phyloP scores from a whole-genome alignment of 2,329 filamentous ascomycete genomes.

The Colletotrichum sp. region DNA sequence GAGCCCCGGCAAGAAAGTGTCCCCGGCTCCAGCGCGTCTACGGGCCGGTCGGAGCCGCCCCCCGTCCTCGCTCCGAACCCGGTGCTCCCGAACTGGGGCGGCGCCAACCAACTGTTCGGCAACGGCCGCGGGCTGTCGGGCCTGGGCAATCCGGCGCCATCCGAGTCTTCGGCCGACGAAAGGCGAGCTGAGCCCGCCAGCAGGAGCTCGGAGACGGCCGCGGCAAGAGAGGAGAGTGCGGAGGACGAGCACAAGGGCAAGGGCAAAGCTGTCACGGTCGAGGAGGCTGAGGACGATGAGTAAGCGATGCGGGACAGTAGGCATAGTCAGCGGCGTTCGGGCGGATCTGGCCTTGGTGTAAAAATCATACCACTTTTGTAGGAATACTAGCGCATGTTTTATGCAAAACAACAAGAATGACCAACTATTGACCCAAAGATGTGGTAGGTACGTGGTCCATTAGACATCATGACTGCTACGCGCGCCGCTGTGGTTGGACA shows the following conservation, averaged over 20 bases:
- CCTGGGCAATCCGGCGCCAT: neutral
- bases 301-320: slow-evolving; percentile 21
- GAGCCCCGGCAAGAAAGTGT: neutral
- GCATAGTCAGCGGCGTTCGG: slow-evolving; percentile 14
- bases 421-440: neutral
- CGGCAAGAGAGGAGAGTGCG: slow-evolving; percentile 3
- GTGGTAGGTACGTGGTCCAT: neutral
- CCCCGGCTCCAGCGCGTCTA: neutral
- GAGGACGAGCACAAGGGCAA: slow-evolving; percentile 41
- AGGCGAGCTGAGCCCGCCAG: slow-evolving; percentile 10
- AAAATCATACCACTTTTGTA: slow-evolving; percentile 18
- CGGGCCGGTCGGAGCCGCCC: slow-evolving; percentile 25
- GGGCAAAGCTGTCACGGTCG: slow-evolving; percentile 50
- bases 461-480: neutral
- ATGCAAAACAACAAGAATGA: neutral
- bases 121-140: slow-evolving; percentile 25
- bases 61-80: slow-evolving; percentile 53
- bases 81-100: slow-evolving; percentile 55
- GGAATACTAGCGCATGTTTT: slow-evolving; percentile 11
- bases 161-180: slow-evolving; percentile 9
- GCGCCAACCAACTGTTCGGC: slow-evolving; percentile 52
- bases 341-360: slow-evolving; percentile 9
- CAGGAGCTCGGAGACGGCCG: neutral
- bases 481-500: neutral
- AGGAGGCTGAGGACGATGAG: slow-evolving; percentile 46